These are phyloP conservation scores for Fraxinus anomala DNA, from an alignment of 257 asterid species.

Conservation along the genomic window DNA sequence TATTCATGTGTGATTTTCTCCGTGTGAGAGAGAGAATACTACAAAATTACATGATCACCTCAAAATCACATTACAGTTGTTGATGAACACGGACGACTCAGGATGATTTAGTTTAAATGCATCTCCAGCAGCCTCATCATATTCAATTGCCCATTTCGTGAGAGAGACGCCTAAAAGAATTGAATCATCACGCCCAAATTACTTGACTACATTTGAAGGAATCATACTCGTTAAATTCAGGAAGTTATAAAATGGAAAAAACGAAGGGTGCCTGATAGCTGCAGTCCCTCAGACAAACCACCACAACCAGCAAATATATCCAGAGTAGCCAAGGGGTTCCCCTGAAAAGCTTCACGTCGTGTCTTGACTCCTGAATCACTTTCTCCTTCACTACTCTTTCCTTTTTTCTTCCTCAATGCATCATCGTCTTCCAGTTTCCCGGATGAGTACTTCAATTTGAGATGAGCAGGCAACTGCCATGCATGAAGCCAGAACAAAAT, in stretches of 20 bases:
- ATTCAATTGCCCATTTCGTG: slow-evolving; percentile 97
- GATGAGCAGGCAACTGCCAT: slow-evolving; percentile 70
- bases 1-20: not conserved
- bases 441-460: slow-evolving; percentile 56
- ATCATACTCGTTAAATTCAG: no score
- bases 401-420: slow-evolving; percentile 62
- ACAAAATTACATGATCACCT: slow-evolving; percentile 42
- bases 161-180: slow-evolving; percentile 52
- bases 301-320: slow-evolving; percentile 99
- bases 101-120: slow-evolving; percentile 95
- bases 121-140: slow-evolving; percentile 88
- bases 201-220: no score
- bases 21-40: not conserved
- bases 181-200: slow-evolving; percentile 15
- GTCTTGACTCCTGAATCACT: slow-evolving; percentile 39
- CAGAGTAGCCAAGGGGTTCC: slow-evolving; percentile 55
- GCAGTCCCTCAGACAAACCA: slow-evolving; percentile 89
- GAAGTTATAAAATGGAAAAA: slow-evolving; percentile 20
- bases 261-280: slow-evolving; percentile 58
- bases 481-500: slow-evolving; percentile 28
- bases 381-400: slow-evolving; percentile 81
- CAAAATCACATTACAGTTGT: slow-evolving; percentile 84
- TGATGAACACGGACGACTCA: slow-evolving; percentile 67
- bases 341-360: slow-evolving; percentile 36
- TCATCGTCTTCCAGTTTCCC: slow-evolving; percentile 42